These are phyloP conservation scores for Claviceps humidiphila DNA, from an alignment of 2,329 filamentous ascomycete species.

Conservation along the genomic window DNA sequence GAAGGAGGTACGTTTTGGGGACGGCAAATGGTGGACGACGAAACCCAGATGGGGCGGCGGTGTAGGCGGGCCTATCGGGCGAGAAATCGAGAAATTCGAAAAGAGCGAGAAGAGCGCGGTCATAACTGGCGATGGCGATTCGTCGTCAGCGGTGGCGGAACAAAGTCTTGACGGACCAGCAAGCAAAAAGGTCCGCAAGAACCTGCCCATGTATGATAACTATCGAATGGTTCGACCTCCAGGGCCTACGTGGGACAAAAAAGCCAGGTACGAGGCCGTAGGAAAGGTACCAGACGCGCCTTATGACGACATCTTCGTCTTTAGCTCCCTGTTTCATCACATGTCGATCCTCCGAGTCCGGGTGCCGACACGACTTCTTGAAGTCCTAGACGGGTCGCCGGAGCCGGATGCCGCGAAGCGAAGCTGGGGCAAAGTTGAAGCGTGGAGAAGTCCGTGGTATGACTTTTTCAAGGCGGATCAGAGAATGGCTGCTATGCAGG, in stretches of 20 bases:
- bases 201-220: constrained; percentile 45
- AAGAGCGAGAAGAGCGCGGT: constrained; percentile 22
- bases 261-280: constrained; percentile 43
- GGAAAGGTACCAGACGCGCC: constrained; percentile 33
- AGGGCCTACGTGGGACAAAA: constrained; percentile 45
- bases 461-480: constrained; percentile 44
- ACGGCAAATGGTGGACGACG: constrained; percentile 48
- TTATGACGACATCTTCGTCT: constrained; percentile 48
- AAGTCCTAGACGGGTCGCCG: constrained; percentile 35
- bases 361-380: constrained; percentile 40
- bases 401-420: constrained; percentile 20
- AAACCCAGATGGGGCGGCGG: constrained; percentile 51
- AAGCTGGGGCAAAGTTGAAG: constrained; percentile 39
- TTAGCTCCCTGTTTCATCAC: constrained; percentile 50
- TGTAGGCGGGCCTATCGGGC: constrained; percentile 47
- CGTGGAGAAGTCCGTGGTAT: constrained; percentile 48
- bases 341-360: constrained; percentile 43
- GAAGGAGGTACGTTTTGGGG: constrained; percentile 41
- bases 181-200: constrained; percentile 39
- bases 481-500: constrained; percentile 40
- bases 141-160: constrained; percentile 13
- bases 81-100: constrained; percentile 33
- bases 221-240: constrained; percentile 50
- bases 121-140: constrained; percentile 33
- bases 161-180: constrained; percentile 13